Percentiles rank a stretch among this genome's conserved stretches.
Conservation (phyloP, 805 yeast genomes). For the Saccharomyces eubayanus region DNA sequence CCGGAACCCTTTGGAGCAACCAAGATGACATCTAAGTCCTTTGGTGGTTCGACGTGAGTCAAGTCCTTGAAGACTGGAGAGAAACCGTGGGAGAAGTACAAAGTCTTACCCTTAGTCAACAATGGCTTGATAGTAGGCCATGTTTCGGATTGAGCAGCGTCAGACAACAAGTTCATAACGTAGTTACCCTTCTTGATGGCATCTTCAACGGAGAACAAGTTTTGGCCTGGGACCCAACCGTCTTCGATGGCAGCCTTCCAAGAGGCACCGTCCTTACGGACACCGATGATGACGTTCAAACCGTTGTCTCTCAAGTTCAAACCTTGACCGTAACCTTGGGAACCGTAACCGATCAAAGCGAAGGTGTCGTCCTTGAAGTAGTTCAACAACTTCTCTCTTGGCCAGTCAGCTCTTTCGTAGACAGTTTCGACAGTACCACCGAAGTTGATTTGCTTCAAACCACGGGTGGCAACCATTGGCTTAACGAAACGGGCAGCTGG, state of each 20-base stretch:
- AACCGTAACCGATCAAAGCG: slow-evolving; percentile 98
- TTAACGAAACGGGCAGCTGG: slow-evolving; percentile 46
- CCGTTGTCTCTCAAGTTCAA: slow-evolving; percentile 99
- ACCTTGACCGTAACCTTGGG: slow-evolving; percentile 99
- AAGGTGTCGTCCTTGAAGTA: slow-evolving; percentile 97
- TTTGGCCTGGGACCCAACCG: slow-evolving; percentile 99
- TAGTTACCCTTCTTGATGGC: slow-evolving; percentile 88
- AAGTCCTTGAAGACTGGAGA: slow-evolving; percentile 97
- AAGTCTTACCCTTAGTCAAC: slow-evolving; percentile 93
- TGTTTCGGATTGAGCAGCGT: slow-evolving; percentile 99
- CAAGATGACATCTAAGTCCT: slow-evolving; percentile 89
- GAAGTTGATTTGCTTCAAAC: slow-evolving; percentile 92
- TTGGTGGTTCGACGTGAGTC: slow-evolving; percentile 94
- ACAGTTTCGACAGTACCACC: slow-evolving; percentile 93
- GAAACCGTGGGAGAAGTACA: slow-evolving; percentile 99
- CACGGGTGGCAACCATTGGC: slow-evolving; percentile 62
- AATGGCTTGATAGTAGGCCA: slow-evolving; percentile 83
- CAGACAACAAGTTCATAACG: slow-evolving; percentile 95
- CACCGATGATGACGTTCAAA: slow-evolving; percentile 95
- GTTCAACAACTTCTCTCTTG: slow-evolving; percentile 88
- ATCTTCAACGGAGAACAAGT: slow-evolving; percentile 88
- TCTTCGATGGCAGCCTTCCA: slow-evolving; percentile 99
- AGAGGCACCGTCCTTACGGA: slow-evolving; percentile 96
- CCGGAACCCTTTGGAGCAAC: slow-evolving; percentile 99
- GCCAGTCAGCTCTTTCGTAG: slow-evolving; percentile 99